Evolutionary conservation across 2,329 filamentous ascomycete species (phyloP).

Genomic region (Capronia americana): DNA sequence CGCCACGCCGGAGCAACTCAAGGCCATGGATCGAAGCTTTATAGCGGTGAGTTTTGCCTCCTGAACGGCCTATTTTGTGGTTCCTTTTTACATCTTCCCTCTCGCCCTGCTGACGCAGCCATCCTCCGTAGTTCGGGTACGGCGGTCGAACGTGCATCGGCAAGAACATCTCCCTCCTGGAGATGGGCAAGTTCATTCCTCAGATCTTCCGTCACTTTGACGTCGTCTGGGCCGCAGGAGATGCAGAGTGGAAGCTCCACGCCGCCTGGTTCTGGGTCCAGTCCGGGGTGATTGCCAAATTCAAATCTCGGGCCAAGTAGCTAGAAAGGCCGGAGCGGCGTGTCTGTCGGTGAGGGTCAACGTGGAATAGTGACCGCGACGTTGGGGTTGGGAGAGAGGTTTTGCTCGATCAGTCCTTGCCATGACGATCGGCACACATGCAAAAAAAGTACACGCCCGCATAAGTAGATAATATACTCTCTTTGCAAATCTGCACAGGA

Average conservation of each 20-base stretch:
- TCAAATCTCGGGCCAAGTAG: neutral
- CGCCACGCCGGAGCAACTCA: neutral
- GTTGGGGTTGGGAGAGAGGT: no score
- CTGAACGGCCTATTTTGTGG: neutral
- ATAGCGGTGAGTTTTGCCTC: conserved; percentile 3
- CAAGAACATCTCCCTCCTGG: conserved; percentile 48
- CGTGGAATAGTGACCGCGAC: no score
- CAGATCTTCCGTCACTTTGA: conserved; percentile 43
- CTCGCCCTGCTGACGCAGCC: neutral
- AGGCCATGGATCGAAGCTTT: neutral
- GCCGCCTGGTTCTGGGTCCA: conserved; percentile 20
- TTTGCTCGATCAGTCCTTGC: no score
- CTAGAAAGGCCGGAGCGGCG: no score
- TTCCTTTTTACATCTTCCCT: neutral
- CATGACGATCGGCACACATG: no score
- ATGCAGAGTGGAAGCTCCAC: conserved; percentile 12
- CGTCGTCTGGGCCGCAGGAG: conserved; percentile 7
- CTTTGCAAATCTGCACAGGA: no score
- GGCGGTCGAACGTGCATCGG: conserved; percentile 43
- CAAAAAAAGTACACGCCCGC: no score
- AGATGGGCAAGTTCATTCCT: conserved; percentile 49
- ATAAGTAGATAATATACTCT: no score
- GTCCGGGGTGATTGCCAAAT: neutral
- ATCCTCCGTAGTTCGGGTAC: conserved; percentile 38
- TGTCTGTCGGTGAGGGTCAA: no score